Base-by-base conservation (phyloP, 2,329 filamentous ascomycete genomes). In the Bipolaris victoriae region DNA sequence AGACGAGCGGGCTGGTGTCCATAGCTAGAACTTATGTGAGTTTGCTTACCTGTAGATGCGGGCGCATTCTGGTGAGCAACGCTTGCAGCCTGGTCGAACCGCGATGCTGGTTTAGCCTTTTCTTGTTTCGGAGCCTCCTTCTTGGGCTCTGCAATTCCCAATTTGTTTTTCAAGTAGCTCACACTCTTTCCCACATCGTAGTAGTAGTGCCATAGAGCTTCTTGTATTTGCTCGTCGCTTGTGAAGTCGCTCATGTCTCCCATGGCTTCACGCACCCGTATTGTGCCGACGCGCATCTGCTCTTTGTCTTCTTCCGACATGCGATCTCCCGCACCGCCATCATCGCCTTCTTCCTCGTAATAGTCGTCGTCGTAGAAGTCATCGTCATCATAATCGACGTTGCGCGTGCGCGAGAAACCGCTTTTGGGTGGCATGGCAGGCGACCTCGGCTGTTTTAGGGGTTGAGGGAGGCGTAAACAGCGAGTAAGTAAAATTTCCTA, bases 151-250 rank as follows among this genome's bases (percentile, higher is more conserved):
- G 64, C 51, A 36, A 43, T 22, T 3, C 57, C 57, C 3, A 56
- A 26, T 41, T 65, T 88, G 82, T 88, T 90, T 61, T 87, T 85
- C 56, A 99, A 78, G 71, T 96, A 97, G 55, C 85, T 83, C 36
- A 96, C 89, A 1, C 91, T 87, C 77, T 97, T 97, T 55, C 88
- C 89, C 29, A 97, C 83, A 69, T 99, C 93, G 74, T 93, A 98
- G 76, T 94, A 98, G 77, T 97, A 97, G 77, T 99, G 87, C 92
- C 92, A 98, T 15, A 99, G 78, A 0, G 93, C 86, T 60, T 98
- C 94, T 74, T 96, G 87, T 61, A 97, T 94, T 71, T 97, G 89
- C 36, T 82, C 80, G 58, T 89, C 85, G 5, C 84, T 82, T n/a
- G 84, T 79, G 71, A 60, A 60, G 82, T 84, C 66, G 88, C 82